These are phyloP conservation scores for Rachicladosporium sp. DNA, from an alignment of 2,329 filamentous ascomycete species.

Conservation along the genomic window DNA sequence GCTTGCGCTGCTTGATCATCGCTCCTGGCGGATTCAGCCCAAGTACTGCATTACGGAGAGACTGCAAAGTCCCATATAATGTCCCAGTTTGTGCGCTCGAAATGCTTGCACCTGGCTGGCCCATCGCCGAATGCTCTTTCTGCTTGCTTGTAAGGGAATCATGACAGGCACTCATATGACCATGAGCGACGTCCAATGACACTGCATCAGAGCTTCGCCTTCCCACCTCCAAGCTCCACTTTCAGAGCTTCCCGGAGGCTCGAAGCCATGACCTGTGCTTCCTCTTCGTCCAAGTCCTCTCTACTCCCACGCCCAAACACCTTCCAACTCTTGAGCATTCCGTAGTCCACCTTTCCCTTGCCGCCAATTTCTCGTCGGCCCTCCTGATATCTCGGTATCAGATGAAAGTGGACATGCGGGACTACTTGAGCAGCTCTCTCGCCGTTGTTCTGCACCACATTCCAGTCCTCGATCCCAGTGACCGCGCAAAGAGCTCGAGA, in stretches of 20 bases:
- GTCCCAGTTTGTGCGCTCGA: too few relatives aligned
- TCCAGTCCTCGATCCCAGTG: conserved; percentile 73
- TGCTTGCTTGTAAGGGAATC: too few relatives aligned
- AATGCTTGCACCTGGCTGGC: too few relatives aligned
- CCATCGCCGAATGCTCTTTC: too few relatives aligned
- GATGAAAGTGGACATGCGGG: conserved; percentile 85
- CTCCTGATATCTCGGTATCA: conserved; percentile 64
- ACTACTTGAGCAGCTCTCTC: conserved; percentile 83
- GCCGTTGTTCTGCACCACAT: conserved; percentile 92
- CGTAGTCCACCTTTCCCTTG: conserved; percentile 34
- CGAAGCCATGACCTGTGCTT: conserved; percentile 49
- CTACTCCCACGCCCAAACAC: conserved; percentile 69
- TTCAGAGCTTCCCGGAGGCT: conserved; percentile 30
- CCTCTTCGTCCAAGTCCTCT: conserved; percentile 65
- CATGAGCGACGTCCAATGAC: too few relatives aligned
- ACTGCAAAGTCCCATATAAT: too few relatives aligned
- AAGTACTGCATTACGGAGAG: too few relatives aligned
- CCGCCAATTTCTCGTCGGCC: conserved; percentile 38
- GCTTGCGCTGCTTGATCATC: too few relatives aligned
- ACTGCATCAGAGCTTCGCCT: too few relatives aligned
- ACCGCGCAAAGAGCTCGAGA: conserved; percentile 57
- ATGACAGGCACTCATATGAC: too few relatives aligned
- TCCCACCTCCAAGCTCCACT: neutral
- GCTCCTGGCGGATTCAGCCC: too few relatives aligned
- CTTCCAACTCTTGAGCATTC: conserved; percentile 51